Evolutionary conservation across 805 yeast species (phyloP).

Genomic region (Wilhelminamyces savonicus): DNA sequence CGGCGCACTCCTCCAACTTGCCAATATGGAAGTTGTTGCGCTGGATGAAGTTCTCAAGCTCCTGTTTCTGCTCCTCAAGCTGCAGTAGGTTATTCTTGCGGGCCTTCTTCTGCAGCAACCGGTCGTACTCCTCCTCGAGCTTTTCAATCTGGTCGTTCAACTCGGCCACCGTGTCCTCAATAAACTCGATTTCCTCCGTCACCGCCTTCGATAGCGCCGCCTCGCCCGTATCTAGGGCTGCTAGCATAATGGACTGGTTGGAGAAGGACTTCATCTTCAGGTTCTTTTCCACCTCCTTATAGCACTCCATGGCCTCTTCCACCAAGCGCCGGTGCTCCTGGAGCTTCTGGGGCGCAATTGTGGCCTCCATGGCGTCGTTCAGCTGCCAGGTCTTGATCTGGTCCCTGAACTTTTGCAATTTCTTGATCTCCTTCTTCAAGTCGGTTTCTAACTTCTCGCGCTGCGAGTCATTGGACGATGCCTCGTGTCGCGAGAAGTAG

Average conservation of each 20-base stretch:
- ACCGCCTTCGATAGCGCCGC: slow-evolving; percentile 15
- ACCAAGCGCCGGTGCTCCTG: slow-evolving; percentile 34
- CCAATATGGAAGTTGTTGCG: slow-evolving; percentile 33
- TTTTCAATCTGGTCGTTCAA: slow-evolving; percentile 28
- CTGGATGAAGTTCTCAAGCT: slow-evolving; percentile 24
- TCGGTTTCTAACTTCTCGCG: slow-evolving; percentile 38
- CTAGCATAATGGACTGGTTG: slow-evolving; percentile 40
- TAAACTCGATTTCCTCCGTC: slow-evolving; percentile 23
- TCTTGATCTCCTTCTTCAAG: slow-evolving; percentile 39
- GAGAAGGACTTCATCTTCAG: slow-evolving; percentile 39
- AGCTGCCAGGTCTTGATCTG: slow-evolving; percentile 42
- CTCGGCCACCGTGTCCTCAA: slow-evolving; percentile 24
- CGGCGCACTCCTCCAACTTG: slow-evolving; percentile 25
- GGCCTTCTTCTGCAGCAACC: slow-evolving; percentile 30
- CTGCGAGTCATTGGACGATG: slow-evolving; percentile 30
- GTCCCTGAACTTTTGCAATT: slow-evolving; percentile 40
- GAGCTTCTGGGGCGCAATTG: slow-evolving; percentile 16
- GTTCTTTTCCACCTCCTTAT: slow-evolving; percentile 37
- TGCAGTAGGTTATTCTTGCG: slow-evolving; percentile 30
- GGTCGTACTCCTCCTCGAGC: slow-evolving; percentile 36
- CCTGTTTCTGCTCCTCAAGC: slow-evolving; percentile 36
- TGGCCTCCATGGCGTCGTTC: slow-evolving; percentile 15
- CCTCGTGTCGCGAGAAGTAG: slow-evolving; percentile 37
- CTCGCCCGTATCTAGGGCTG: slow-evolving; percentile 24
- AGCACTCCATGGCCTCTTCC: slow-evolving; percentile 41